Percentiles rank a stretch among this genome's conserved stretches.
Conservation (phyloP, 768 basidiomycete genomes). For the Leccinum subgranulosum region DNA sequence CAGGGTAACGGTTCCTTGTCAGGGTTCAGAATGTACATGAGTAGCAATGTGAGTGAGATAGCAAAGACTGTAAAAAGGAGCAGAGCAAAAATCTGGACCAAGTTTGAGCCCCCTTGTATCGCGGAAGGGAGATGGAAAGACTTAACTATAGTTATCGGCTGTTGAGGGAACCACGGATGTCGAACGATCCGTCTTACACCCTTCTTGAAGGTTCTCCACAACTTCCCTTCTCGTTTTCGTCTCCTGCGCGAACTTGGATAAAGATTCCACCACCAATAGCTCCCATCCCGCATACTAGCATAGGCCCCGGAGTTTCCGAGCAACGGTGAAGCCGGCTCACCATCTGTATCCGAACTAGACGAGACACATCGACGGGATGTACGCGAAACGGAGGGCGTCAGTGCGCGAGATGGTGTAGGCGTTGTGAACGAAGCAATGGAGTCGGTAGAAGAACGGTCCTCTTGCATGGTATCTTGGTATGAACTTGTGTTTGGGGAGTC, state of each 20-base stretch:
- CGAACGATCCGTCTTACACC: constrained; percentile 55
- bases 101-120: constrained; percentile 20
- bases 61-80: constrained; percentile 79
- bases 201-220: constrained; percentile 51
- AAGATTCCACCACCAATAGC: constrained; percentile 56
- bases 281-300: constrained; percentile 43
- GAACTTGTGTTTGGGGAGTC: constrained; percentile 9
- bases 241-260: constrained; percentile 43
- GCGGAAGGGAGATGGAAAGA: neutral
- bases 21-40: constrained; percentile 92
- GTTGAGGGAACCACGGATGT: constrained; percentile 75
- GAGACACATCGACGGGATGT: constrained; percentile 48
- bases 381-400: constrained; percentile 59
- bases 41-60: constrained; percentile 76
- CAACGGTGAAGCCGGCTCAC: constrained; percentile 50
- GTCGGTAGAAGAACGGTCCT: constrained; percentile 24
- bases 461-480: constrained; percentile 27
- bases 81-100: constrained; percentile 57
- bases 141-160: constrained; percentile 78
- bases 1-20: constrained; percentile 95
- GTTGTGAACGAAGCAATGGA: constrained; percentile 37
- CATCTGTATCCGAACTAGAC: constrained; percentile 60
- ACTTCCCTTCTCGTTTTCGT: constrained; percentile 46
- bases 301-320: constrained; percentile 28
- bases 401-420: constrained; percentile 59